These are phyloP conservation scores for Babesia ovis DNA, from an alignment of 169 alveolate genomes.

Conservation along the genomic window DNA sequence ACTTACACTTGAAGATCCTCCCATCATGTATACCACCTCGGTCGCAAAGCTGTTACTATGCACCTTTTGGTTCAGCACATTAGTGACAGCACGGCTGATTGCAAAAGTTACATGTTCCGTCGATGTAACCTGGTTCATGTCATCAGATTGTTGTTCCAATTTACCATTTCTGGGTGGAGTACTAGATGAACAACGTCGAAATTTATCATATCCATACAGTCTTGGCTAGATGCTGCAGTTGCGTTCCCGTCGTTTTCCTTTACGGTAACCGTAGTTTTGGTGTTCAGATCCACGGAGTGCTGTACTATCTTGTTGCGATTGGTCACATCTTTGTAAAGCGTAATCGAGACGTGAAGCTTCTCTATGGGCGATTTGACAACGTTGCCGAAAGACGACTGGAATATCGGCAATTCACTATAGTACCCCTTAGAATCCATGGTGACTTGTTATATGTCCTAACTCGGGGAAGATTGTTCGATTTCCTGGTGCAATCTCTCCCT, in stretches of 20 bases:
- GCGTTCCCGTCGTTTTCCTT: neutral
- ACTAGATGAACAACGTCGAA: conserved; percentile 37
- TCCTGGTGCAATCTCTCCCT: neutral
- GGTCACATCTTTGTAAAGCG: conserved; percentile 38
- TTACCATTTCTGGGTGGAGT: conserved; percentile 55
- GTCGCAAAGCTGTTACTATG: conserved; percentile 43
- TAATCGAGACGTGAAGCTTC: conserved; percentile 44
- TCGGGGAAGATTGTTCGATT: neutral
- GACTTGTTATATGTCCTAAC: no score
- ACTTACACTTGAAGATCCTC: conserved; percentile 63
- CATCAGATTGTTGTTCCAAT: neutral
- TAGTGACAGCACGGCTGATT: conserved; percentile 50
- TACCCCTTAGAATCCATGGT: conserved; percentile 2
- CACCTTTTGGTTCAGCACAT: conserved; percentile 49
- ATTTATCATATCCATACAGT: conserved; percentile 12
- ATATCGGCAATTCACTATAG: conserved; percentile 21
- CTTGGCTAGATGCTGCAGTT: neutral
- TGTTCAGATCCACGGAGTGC: conserved; percentile 29
- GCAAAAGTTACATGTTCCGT: conserved; percentile 48
- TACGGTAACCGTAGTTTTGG: neutral
- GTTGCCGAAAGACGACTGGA: conserved; percentile 18
- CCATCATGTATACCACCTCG: conserved; percentile 58
- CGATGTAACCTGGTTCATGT: conserved; percentile 30
- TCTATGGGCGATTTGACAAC: conserved; percentile 12
- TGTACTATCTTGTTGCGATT: conserved; percentile 45